phyloP scores from a whole-genome alignment of 371 early-diverging fungal species.

The Sporodiniella umbellata region DNA sequence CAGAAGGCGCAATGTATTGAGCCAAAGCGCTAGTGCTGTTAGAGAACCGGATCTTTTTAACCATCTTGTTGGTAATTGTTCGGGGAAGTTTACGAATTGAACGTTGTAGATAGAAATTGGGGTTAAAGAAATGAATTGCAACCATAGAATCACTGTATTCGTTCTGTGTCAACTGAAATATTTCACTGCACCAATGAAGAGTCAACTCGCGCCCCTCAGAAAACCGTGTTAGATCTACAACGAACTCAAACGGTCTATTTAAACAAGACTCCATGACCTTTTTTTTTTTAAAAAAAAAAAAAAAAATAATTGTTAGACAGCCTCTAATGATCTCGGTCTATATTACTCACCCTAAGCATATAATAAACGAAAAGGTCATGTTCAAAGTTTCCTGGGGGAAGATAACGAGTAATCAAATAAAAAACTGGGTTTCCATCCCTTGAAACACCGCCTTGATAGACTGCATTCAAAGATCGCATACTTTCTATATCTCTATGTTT shows the following conservation, averaged over 20 bases:
- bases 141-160: constrained; percentile 47
- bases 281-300: too few species aligned
- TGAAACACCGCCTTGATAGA: constrained; percentile 80
- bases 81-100: constrained; percentile 47
- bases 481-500: constrained; percentile 55
- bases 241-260: constrained; percentile 66
- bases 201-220: constrained; percentile 71
- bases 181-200: constrained; percentile 63
- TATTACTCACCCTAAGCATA: constrained; percentile 59
- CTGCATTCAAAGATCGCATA: constrained; percentile 57
- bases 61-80: constrained; percentile 48
- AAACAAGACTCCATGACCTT: constrained; percentile 54
- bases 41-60: constrained; percentile 57
- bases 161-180: constrained; percentile 67
- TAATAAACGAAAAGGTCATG: constrained; percentile 72
- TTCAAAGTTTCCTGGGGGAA: constrained; percentile 70
- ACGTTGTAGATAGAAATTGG: constrained; percentile 54
- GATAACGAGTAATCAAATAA: constrained; percentile 72
- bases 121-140: constrained; percentile 57
- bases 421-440: constrained; percentile 74
- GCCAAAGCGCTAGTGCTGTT: constrained; percentile 55
- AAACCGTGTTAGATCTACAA: constrained; percentile 81
- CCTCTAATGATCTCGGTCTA: too few species aligned
- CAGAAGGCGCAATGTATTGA: constrained; percentile 60
- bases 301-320: too few species aligned